phyloP scores from a whole-genome alignment of 768 basidiomycete species.

The Saitozyma podzolica region DNA sequence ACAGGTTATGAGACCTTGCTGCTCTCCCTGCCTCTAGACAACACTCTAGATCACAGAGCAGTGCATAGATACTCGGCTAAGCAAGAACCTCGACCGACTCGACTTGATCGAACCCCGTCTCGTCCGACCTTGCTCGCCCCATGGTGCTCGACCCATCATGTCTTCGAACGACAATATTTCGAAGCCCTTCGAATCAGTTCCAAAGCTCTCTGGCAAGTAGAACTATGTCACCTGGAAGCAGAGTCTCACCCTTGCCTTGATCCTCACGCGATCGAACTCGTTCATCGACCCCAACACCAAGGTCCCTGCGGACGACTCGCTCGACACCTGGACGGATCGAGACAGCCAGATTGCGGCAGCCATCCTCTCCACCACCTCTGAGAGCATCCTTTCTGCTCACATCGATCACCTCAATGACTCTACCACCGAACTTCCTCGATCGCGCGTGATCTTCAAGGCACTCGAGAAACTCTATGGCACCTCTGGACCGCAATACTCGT shows the following conservation, averaged over 20 bases:
- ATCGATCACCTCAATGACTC: constrained; percentile 6
- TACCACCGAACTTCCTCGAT: constrained; percentile 2
- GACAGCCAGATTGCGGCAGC: constrained; percentile 11
- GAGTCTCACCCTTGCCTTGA: constrained; percentile 7
- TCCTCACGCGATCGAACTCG: constrained; percentile 8
- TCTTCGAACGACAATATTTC: background rate
- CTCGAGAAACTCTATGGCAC: constrained; percentile 10
- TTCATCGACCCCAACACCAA: background rate
- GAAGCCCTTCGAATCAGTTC: constrained; percentile 9
- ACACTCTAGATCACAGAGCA: constrained; percentile 3
- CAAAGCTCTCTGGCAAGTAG: constrained; percentile 10
- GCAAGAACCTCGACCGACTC: background rate
- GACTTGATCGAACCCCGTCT: background rate
- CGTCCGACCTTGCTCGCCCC: constrained; percentile 2
- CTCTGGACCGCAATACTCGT: constrained; percentile 11
- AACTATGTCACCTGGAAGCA: constrained; percentile 9
- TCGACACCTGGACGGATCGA: constrained; percentile 3
- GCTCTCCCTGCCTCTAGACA: constrained; percentile 8
- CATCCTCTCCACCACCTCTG: constrained; percentile 5
- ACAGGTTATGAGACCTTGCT: constrained; percentile 11
- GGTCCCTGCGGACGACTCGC: background rate
- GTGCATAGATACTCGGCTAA: background rate
- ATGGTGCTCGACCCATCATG: too few relatives aligned
- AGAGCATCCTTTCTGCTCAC: constrained; percentile 6
- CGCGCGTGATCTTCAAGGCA: constrained; percentile 2